Evolutionary conservation across 176 grass and related monocot genomes (phyloP), one percentile per base, ranked within the genome.

Genomic region (Chloris gayana): DNA sequence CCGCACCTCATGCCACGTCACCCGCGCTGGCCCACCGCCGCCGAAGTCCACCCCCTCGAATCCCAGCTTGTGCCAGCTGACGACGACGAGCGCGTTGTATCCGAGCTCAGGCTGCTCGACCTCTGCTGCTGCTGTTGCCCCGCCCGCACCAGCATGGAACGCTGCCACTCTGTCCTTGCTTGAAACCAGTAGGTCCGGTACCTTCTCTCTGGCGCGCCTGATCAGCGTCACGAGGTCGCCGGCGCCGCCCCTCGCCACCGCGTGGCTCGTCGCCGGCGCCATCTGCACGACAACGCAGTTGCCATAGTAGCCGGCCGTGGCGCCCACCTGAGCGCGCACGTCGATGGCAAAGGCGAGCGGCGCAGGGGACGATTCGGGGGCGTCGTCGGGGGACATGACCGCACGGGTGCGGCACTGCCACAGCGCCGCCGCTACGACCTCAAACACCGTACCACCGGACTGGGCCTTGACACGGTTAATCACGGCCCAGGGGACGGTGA

Each of bases 401-500:
- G 75, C 71, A 3, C 63, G 80, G 3, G 69, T 87, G n/a, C 88
- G 83, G 74, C 80, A 83, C 32, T 31, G 56, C 84, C 84, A 90
- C 17, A 81, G 30, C 9, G 68, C 47, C 0, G 79, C 84, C 3
- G 62, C n/a, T 1, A 80, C 57, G 21, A 57, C 88, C 60, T 86
- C 84, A 69, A 83, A 83, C 67, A 24, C 34, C 6, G 80, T 74
- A 84, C 69, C 31, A n/a, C 50, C 35, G 27, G 67, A 45, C 38
- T 77, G 64, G 21, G 27, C 30, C 53, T 49, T 71, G 67, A 85
- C 25, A 66, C 74, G 54, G 42, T 24, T 0, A 74, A 85, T 62
- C 66, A 85, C 0, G 18, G 6, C 59, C 2, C 18, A 33, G 1
- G 75, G 68, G 33, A 85, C 26, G 25, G 75, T 65, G 83, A 85